Evolutionary conservation across 2,329 filamentous ascomycete species (phyloP), one percentile per base, ranked within the genome.

Genomic region (Cladophialophora exuberans): DNA sequence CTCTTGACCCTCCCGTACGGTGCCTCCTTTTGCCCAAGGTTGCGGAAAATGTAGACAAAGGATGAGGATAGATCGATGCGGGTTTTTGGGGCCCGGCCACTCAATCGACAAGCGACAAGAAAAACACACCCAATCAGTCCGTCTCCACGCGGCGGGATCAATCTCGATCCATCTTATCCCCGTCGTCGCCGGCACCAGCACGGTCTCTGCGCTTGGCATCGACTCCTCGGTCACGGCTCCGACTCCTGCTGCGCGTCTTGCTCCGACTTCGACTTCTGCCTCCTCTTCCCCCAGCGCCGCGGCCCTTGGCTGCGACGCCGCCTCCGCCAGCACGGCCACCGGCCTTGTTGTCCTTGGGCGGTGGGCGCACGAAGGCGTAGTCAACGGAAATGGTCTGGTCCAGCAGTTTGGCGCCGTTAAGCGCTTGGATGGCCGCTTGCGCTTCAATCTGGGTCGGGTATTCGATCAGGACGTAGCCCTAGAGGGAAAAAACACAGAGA

Each of bases 401-500:
- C 23, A 87, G 80, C 45, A 87, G 70, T 67, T 86, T 83, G 48
- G 79, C 71, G 41, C 78, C 81, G 61, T 86, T 81, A 20, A 83
- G 79, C 57, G 78, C 80, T 66, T 83, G 79, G 66, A 87, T 83
- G 3, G 84, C 84, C 28, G 80, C 81, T 47, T 77, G 77, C n/a
- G 84, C 84, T 71, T 87, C 83, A 47, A 78, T 75, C 49, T 85
- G 75, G 6, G 83, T 86, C 1, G 83, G 74, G 66, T 84, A 87
- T 72, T 87, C 84, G 62, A 87, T 84, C 54, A 87, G 75, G 31
- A 81, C 83, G 68, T 87, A 87, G 60, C 84, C 84, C 84, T 87
- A 45, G 15, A 18, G 5, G n/a, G 10, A 18, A 9, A 38, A 22
- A n/a, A n/a, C n/a, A n/a, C n/a, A n/a, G n/a, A n/a, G n/a, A n/a